Percentiles rank a stretch among this genome's conserved stretches.
Conservation (phyloP, 2,329 filamentous ascomycete species). For the Stagonosporopsis tanaceti region DNA sequence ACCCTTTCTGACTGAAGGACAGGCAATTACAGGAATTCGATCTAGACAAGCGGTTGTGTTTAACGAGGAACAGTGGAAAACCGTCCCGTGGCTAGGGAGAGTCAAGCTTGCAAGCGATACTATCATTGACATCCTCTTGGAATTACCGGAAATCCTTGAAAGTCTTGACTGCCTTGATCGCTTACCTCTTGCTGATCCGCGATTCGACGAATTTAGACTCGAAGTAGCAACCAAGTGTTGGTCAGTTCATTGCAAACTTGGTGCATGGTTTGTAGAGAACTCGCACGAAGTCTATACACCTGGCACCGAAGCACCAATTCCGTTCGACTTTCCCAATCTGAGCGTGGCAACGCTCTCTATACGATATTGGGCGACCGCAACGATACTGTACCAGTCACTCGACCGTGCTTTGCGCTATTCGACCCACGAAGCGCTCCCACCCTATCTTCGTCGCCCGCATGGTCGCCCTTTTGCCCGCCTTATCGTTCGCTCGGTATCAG, state of each 20-base stretch:
- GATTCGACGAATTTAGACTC: slow-evolving; percentile 14
- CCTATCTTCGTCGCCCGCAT: slow-evolving; percentile 28
- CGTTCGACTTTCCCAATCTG: slow-evolving; percentile 28
- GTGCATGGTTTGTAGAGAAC: slow-evolving; percentile 27
- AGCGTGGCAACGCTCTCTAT: slow-evolving; percentile 29
- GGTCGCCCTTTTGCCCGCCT: slow-evolving; percentile 35
- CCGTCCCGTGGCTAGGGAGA: slow-evolving; percentile 44
- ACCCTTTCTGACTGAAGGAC: background rate
- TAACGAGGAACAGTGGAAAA: slow-evolving; percentile 46
- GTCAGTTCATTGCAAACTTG: slow-evolving; percentile 30
- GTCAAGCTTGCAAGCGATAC: slow-evolving; percentile 45
- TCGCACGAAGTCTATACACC: slow-evolving; percentile 24
- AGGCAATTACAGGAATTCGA: slow-evolving; percentile 47
- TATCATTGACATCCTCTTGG: slow-evolving; percentile 45
- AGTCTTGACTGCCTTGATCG: slow-evolving; percentile 34
- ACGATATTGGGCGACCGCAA: slow-evolving; percentile 36
- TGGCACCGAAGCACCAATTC: slow-evolving; percentile 14
- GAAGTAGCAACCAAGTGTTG: slow-evolving; percentile 26
- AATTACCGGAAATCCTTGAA: slow-evolving; percentile 43
- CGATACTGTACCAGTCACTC: slow-evolving; percentile 33
- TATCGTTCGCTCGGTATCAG: slow-evolving; percentile 31
- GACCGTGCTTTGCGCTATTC: slow-evolving; percentile 25
- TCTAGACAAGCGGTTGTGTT: slow-evolving; percentile 40
- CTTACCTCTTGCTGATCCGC: background rate
- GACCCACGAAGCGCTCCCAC: slow-evolving; percentile 7